Conservation (phyloP, 192 early-diverging fungal genomes). For the Obelidium mucronatum region DNA sequence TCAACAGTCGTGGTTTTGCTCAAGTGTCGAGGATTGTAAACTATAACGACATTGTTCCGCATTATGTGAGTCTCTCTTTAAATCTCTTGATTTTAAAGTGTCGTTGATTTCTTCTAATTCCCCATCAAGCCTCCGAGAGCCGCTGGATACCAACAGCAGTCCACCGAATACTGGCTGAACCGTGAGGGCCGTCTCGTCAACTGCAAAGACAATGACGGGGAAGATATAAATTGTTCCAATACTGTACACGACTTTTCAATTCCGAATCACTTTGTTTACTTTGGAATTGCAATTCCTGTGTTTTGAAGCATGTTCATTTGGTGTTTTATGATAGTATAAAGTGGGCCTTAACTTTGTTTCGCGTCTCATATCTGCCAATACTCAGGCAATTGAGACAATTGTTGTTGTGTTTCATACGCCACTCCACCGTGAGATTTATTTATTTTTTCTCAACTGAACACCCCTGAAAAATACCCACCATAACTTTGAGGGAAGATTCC, state of each 20-base stretch:
- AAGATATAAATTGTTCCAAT: conserved; percentile 15
- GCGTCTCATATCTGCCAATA: too few relatives aligned
- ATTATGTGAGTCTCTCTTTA: conserved; percentile 4
- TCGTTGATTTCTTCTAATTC: not conserved
- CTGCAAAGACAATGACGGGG: conserved; percentile 38
- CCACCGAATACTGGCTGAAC: conserved; percentile 39
- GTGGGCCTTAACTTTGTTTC: too few relatives aligned
- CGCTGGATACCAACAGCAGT: conserved; percentile 33
- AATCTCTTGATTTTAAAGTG: not conserved
- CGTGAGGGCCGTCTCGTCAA: conserved; percentile 12
- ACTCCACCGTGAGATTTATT: not conserved
- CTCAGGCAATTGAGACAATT: too few relatives aligned
- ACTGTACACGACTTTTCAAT: too few relatives aligned
- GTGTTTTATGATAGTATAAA: too few relatives aligned
- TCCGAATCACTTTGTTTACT: not conserved
- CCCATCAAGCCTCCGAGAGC: not conserved
- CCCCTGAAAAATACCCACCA: too few relatives aligned
- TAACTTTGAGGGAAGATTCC: too few relatives aligned
- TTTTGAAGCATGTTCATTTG: too few relatives aligned
- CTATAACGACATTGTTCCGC: conserved; percentile 38
- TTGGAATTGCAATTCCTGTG: not conserved
- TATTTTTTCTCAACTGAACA: too few relatives aligned
- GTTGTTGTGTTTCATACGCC: too few relatives aligned
- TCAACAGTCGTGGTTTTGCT: not conserved
- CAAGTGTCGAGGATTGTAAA: conserved; percentile 16